These are phyloP conservation scores for Aaosphaeria arxii DNA, from an alignment of 2,329 filamentous ascomycete genomes.

Conservation along the genomic window DNA sequence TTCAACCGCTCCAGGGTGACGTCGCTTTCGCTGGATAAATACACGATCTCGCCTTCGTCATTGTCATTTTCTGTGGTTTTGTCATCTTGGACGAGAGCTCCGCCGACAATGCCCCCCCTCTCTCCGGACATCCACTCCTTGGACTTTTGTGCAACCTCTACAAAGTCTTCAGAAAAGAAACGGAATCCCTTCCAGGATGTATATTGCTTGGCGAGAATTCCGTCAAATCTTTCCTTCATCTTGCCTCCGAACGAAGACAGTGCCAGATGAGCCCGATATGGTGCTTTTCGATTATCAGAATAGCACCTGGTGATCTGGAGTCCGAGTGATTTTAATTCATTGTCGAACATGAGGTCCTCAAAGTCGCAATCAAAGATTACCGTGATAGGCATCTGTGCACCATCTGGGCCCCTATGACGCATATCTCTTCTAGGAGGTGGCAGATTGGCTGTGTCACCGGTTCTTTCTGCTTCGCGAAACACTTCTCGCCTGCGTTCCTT, in stretches of 20 bases:
- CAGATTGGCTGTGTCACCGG: too few species aligned
- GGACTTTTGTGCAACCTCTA: conserved; percentile 64
- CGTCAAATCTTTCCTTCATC: conserved; percentile 77
- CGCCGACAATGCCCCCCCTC: conserved; percentile 58
- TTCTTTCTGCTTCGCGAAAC: conserved; percentile 19
- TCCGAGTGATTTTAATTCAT: conserved; percentile 78
- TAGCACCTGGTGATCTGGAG: conserved; percentile 86
- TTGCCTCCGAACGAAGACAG: conserved; percentile 74
- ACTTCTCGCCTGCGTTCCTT: conserved; percentile 50
- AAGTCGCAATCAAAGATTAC: conserved; percentile 90
- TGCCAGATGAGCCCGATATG: conserved; percentile 68
- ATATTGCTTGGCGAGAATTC: conserved; percentile 67
- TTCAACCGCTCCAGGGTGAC: conserved; percentile 79
- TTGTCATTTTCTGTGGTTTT: conserved; percentile 9
- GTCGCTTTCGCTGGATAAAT: conserved; percentile 88
- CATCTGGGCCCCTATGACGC: conserved; percentile 5
- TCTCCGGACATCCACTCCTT: conserved; percentile 63
- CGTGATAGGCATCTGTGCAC: conserved; percentile 67
- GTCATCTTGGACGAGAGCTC: conserved; percentile 45
- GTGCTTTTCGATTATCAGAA: conserved; percentile 74
- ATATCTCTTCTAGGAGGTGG: background rate
- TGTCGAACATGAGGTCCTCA: conserved; percentile 83
- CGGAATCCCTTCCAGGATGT: conserved; percentile 74
- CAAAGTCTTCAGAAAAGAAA: conserved; percentile 73
- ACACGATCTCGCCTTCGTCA: conserved; percentile 65